phyloP scores from a whole-genome alignment of 192 early-diverging fungal species.

The Coemansia sp. region DNA sequence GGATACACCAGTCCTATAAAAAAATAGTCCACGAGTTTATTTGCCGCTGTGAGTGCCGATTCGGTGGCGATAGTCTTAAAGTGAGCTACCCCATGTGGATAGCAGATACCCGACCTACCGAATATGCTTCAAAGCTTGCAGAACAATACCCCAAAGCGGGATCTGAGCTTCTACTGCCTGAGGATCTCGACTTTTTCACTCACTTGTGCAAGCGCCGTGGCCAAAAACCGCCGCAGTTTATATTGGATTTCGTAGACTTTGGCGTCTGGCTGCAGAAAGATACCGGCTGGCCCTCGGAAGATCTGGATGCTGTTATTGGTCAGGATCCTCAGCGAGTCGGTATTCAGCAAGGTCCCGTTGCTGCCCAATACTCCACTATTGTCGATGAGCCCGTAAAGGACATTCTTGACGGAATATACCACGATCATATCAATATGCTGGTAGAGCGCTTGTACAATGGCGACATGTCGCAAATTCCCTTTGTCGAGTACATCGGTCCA shows the following conservation, averaged over 20 bases:
- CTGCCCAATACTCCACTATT: slow-evolving; percentile 67
- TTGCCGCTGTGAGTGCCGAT: not conserved
- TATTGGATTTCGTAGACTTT: slow-evolving; percentile 85
- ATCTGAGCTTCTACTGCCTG: slow-evolving; percentile 14
- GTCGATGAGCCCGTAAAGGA: slow-evolving; percentile 86
- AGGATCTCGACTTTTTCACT: slow-evolving; percentile 38
- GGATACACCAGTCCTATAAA: slow-evolving; percentile 74
- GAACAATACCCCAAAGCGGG: slow-evolving; percentile 9
- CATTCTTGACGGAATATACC: slow-evolving; percentile 82
- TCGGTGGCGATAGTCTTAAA: too few relatives aligned
- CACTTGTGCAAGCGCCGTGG: slow-evolving; percentile 56
- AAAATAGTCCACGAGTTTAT: slow-evolving; percentile 78
- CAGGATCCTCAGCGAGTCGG: slow-evolving; percentile 79
- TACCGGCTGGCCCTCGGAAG: slow-evolving; percentile 85
- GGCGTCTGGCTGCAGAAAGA: slow-evolving; percentile 89
- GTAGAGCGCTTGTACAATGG: slow-evolving; percentile 68
- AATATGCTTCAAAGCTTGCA: slow-evolving; percentile 18
- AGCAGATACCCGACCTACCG: not conserved
- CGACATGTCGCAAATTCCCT: slow-evolving; percentile 62
- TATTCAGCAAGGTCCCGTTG: slow-evolving; percentile 88
- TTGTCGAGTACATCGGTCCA: slow-evolving; percentile 73
- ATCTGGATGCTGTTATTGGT: slow-evolving; percentile 77
- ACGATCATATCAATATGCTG: slow-evolving; percentile 71
- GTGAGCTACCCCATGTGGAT: too few relatives aligned
- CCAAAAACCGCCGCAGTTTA: slow-evolving; percentile 87